Conservation (phyloP, 371 early-diverging fungal species). For the Mycotypha africana region DNA sequence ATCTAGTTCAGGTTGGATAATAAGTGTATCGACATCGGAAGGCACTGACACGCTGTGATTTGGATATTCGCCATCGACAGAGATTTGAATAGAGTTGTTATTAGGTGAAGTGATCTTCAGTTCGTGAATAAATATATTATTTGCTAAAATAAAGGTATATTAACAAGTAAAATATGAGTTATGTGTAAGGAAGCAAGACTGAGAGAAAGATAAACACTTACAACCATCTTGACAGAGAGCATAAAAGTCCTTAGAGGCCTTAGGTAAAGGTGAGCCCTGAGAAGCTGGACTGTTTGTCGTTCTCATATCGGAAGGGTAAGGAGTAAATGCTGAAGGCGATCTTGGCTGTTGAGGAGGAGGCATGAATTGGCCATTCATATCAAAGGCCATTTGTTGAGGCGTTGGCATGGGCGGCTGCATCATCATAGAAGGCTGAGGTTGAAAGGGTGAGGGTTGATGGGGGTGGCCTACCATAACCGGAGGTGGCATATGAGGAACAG, state of each 20-base stretch:
- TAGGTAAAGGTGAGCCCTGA: neutral
- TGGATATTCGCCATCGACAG: constrained; percentile 21
- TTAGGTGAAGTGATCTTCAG: constrained; percentile 2
- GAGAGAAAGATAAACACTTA: neutral
- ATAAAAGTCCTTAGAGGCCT: constrained; percentile 12
- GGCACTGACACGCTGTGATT: constrained; percentile 30
- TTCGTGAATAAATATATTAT: too few species aligned
- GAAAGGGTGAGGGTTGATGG: too few species aligned
- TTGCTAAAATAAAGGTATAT: neutral
- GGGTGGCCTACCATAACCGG: too few species aligned
- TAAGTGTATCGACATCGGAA: constrained; percentile 15
- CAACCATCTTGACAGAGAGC: constrained; percentile 8
- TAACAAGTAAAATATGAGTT: neutral
- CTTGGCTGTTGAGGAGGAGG: too few species aligned
- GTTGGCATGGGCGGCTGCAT: too few species aligned
- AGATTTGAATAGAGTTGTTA: constrained; percentile 6
- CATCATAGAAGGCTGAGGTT: too few species aligned
- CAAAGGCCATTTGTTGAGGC: too few species aligned
- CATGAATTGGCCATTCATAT: too few species aligned
- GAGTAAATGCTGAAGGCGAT: too few species aligned
- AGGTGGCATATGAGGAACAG: too few species aligned
- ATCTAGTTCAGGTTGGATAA: constrained; percentile 18
- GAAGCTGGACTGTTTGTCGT: neutral
- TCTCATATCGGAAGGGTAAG: neutral
- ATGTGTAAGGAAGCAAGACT: too few species aligned